Conservation (phyloP, 225 moss, liverwort and hornwort species). For the Antitrichia curtipendula region DNA sequence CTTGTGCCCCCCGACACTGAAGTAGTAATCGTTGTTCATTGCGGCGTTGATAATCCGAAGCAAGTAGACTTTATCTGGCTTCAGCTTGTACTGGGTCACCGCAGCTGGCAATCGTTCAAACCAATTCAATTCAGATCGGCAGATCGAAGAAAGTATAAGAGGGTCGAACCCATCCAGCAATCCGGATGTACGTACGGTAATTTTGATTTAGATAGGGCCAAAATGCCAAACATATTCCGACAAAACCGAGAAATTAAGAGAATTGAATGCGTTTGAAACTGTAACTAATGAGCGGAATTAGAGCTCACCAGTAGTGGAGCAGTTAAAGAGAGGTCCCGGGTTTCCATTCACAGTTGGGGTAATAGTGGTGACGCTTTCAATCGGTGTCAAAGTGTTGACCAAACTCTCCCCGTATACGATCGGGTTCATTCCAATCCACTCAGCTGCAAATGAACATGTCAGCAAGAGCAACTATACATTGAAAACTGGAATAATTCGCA, state of each 20-base stretch:
- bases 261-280: neutral
- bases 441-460: constrained; percentile 15
- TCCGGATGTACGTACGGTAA: too few relatives aligned
- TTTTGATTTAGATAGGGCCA: neutral
- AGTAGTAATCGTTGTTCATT: constrained; percentile 21
- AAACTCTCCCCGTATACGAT: constrained; percentile 16
- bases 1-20: constrained; percentile 29
- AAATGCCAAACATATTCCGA: neutral
- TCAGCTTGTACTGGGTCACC: neutral
- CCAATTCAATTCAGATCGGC: neutral
- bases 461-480: neutral
- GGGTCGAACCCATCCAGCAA: neutral
- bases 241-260: too few relatives aligned
- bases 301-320: neutral
- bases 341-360: constrained; percentile 28
- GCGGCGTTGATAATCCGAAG: constrained; percentile 28
- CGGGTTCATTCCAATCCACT: constrained; percentile 49
- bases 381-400: neutral
- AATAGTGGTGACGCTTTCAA: neutral
- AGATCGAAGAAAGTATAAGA: neutral
- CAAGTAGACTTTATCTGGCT: constrained; percentile 9
- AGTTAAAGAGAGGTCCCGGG: constrained; percentile 9
- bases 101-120: neutral
- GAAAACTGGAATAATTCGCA: neutral
- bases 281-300: too few relatives aligned